Evolutionary conservation across 768 basidiomycete species (phyloP), one percentile per base, ranked within the genome.

Genomic region (Glaciozyma antarctica): DNA sequence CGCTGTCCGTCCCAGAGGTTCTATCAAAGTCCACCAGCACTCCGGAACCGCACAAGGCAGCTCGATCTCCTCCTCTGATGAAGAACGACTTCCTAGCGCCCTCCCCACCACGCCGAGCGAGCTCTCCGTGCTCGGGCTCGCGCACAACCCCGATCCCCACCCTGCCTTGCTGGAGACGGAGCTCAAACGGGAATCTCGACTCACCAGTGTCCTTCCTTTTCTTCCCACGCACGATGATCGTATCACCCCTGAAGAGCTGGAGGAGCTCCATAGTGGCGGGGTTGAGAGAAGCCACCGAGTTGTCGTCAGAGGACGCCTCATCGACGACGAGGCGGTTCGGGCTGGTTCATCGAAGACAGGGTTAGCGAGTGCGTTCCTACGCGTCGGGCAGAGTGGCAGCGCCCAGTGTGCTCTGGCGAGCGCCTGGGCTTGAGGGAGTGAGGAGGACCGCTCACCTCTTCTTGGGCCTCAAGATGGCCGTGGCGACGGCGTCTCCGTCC

Each of bases 311-410:
- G 21, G 86, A 82, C 44, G 91, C 85, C 76, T 99, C 95, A 75
- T 98, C 94, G 71, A 97, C 93, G 75, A 98, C 88, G 69, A 99
- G 84, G 76, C 94, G 90, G 81, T 97, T 95, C 41, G 95, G 94
- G 28, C 93, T 98, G 73, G 26, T 5, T 30, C 24, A 19, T 44
- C 58, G 3, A 54, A 26, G 32, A 24, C n/a, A 34, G n/a, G 38
- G 38, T 41, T 13, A 41, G 38, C 38, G 38, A 41, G 38, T 5
- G 38, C 10, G 38, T 41, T 41, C 38, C 13, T 6, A 12, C 38
- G 38, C 38, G 38, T 41, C 38, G 38, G 12, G 38, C 9, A 4
- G 9, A 32, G 32, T 9, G 32, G 32, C 32, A 13, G 5, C n/a
- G n/a, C 47, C 49, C 58, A 51, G 60, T 53, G 45, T 44, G 1